Conservation (phyloP, 139 green algal species). For the Picochlorum sp. region DNA sequence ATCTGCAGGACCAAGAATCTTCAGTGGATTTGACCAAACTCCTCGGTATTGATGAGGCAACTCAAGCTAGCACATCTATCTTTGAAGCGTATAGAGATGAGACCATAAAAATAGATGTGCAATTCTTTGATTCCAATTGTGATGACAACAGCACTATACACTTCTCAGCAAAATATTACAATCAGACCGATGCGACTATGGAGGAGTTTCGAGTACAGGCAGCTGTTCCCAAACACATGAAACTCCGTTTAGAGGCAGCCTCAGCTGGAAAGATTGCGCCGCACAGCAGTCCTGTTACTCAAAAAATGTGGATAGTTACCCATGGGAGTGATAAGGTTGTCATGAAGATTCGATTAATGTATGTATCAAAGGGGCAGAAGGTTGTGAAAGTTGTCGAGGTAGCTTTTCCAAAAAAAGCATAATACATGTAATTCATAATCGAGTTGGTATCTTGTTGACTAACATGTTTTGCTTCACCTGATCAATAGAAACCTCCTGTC, state of each 20-base stretch:
- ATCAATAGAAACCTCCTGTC: constrained; percentile 81
- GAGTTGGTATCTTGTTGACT: constrained; percentile 58
- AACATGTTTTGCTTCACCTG: constrained; percentile 89
- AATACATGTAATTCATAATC: constrained; percentile 13
- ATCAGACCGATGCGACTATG: constrained; percentile 41
- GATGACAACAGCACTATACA: constrained; percentile 6
- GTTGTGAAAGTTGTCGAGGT: constrained; percentile 57
- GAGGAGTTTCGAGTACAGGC: constrained; percentile 82
- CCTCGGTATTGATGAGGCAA: constrained; percentile 40
- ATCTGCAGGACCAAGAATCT: constrained; percentile 37
- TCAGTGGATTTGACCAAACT: constrained; percentile 30
- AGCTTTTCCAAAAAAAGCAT: constrained; percentile 45
- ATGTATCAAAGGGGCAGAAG: constrained; percentile 22
- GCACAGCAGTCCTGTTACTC: too few relatives aligned
- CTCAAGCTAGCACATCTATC: not conserved
- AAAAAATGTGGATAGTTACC: too few relatives aligned
- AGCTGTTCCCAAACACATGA: constrained; percentile 87
- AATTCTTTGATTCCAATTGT: not conserved
- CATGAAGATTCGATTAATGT: constrained; percentile 72
- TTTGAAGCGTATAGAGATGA: not conserved
- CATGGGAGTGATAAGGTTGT: constrained; percentile 29
- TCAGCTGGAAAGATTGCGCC: not conserved
- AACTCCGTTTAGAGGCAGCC: constrained; percentile 71
- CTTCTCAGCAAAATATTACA: constrained; percentile 66
- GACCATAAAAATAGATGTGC: not conserved